These are phyloP conservation scores for Tilletia walkeri DNA, from an alignment of 1,284 basidiomycete species.

Conservation along the genomic window DNA sequence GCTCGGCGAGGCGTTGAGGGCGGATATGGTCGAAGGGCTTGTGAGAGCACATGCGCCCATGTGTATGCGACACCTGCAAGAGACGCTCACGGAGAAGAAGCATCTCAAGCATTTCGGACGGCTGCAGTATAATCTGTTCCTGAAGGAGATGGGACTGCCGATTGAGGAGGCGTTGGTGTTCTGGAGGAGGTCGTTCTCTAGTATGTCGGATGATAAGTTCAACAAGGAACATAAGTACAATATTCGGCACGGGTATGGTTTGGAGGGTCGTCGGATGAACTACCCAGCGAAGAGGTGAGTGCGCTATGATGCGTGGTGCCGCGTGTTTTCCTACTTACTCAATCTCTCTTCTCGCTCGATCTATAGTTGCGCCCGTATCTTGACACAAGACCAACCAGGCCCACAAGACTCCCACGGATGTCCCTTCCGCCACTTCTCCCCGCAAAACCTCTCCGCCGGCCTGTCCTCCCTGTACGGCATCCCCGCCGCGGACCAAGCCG, in stretches of 20 bases:
- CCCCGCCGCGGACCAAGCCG: constrained; percentile 73
- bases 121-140: constrained; percentile 86
- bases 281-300: constrained; percentile 84
- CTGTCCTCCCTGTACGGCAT: constrained; percentile 73
- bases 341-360: background rate
- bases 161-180: constrained; percentile 92
- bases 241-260: constrained; percentile 89
- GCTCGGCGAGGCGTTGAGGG: constrained; percentile 71
- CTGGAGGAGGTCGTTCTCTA: constrained; percentile 82
- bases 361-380: constrained; percentile 81
- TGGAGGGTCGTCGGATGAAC: constrained; percentile 90
- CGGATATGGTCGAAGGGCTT: constrained; percentile 89
- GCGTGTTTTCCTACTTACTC: background rate
- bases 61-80: constrained; percentile 91
- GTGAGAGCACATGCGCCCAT: constrained; percentile 86
- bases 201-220: constrained; percentile 84
- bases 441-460: constrained; percentile 77
- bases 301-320: too few relatives aligned
- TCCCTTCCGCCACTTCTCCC: constrained; percentile 86
- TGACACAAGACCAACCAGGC: constrained; percentile 73
- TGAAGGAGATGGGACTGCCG: constrained; percentile 83
- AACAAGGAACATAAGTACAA: constrained; percentile 98
- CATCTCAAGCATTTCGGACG: constrained; percentile 92
- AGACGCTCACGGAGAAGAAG: constrained; percentile 71
- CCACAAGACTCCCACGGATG: constrained; percentile 81